phyloP scores from a whole-genome alignment of 2,329 filamentous ascomycete genomes.

The Arthrinium puccinioides region DNA sequence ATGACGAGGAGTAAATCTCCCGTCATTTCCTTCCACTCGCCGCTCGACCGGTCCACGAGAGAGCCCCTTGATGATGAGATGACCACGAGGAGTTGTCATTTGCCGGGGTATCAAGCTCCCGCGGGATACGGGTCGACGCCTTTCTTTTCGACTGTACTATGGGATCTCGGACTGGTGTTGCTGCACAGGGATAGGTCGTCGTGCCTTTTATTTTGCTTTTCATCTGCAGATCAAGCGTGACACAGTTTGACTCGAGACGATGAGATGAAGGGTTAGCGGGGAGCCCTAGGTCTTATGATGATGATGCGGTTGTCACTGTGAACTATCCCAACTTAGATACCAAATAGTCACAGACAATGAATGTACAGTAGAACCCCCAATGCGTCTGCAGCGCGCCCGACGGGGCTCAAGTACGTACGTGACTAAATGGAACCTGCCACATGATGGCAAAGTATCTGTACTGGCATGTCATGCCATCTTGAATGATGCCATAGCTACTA shows the following conservation, averaged over 20 bases:
- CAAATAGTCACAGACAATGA: slow-evolving; percentile 4
- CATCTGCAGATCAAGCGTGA: background rate
- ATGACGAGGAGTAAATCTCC: slow-evolving; percentile 24
- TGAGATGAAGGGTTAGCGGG: background rate
- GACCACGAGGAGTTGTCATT: slow-evolving; percentile 1
- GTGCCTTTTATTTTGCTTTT: slow-evolving; percentile 2
- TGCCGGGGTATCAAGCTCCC: background rate
- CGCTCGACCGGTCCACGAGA: slow-evolving; percentile 16
- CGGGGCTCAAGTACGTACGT: no score
- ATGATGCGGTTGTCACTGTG: slow-evolving; percentile 3
- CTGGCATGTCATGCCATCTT: no score
- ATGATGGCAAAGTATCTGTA: no score
- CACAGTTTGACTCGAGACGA: background rate
- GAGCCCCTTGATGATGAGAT: slow-evolving; percentile 4
- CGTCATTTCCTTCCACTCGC: slow-evolving; percentile 3
- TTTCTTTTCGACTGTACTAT: slow-evolving; percentile 9
- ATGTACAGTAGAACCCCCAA: no score
- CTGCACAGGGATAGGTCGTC: slow-evolving; percentile 1
- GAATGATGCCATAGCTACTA: no score
- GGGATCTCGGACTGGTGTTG: slow-evolving; percentile 9
- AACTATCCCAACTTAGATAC: slow-evolving; percentile 3
- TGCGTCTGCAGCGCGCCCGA: no score
- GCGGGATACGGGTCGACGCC: background rate
- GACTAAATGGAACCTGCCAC: no score
- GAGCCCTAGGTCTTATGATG: background rate